Conservation (phyloP, 257 asterid species). For the Thymus mandschuricus region DNA sequence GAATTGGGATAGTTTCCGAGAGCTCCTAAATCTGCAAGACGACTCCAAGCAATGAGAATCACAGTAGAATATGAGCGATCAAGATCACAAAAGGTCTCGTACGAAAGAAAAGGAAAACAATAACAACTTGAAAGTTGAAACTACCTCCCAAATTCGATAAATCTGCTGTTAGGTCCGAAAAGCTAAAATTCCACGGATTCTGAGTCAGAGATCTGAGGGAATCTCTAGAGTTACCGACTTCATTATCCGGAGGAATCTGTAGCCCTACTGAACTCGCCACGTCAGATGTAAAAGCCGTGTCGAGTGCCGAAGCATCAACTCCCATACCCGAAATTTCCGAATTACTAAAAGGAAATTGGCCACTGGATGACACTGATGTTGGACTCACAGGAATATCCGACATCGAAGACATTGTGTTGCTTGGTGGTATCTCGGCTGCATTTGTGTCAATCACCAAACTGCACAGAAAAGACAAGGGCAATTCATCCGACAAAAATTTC, state of each 20-base stretch:
- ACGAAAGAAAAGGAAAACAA: neutral
- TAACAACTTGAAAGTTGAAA: slow-evolving; percentile 1
- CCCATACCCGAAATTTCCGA: slow-evolving; percentile 90
- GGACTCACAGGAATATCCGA: slow-evolving; percentile 91
- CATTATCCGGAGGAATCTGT: slow-evolving; percentile 83
- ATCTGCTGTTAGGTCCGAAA: slow-evolving; percentile 89
- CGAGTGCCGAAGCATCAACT: slow-evolving; percentile 80
- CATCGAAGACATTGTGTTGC: slow-evolving; percentile 70
- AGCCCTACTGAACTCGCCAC: slow-evolving; percentile 75
- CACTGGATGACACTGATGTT: slow-evolving; percentile 85
- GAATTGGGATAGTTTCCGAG: slow-evolving; percentile 93
- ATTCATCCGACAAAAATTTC: slow-evolving; percentile 1
- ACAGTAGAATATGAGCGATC: slow-evolving; percentile 11
- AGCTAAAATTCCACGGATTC: slow-evolving; percentile 91
- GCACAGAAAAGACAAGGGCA: slow-evolving; percentile 22
- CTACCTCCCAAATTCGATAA: slow-evolving; percentile 76
- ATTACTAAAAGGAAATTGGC: slow-evolving; percentile 84
- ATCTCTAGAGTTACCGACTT: slow-evolving; percentile 80
- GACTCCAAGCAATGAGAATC: slow-evolving; percentile 10
- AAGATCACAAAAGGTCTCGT: neutral
- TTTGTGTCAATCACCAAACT: slow-evolving; percentile 73
- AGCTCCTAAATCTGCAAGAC: slow-evolving; percentile 81
- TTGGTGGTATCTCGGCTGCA: slow-evolving; percentile 64
- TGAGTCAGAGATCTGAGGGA: slow-evolving; percentile 78
- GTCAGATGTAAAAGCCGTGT: slow-evolving; percentile 82